Percentiles rank a stretch among this genome's conserved stretches.
These are phyloP conservation scores for Fusarium keratoplasticum DNA, from an alignment of 2,329 filamentous ascomycete species.

Conservation along the genomic window DNA sequence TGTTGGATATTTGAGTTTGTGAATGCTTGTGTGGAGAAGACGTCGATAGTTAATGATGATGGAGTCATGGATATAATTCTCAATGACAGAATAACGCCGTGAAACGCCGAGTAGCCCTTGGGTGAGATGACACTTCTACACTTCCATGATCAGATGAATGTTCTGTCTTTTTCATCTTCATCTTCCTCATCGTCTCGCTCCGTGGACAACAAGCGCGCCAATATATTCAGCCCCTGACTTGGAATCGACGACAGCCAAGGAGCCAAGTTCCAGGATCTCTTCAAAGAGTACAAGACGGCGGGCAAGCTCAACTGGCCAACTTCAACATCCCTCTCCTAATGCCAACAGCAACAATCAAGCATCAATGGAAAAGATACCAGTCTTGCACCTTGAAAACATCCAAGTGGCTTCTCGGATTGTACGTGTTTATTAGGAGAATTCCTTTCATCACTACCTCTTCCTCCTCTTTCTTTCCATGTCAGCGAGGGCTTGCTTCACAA, in stretches of 20 bases:
- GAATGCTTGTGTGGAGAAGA: background rate
- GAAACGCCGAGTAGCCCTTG: background rate
- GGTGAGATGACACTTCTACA: background rate
- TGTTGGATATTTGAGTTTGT: background rate
- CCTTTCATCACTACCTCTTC: slow-evolving; percentile 9
- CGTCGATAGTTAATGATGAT: background rate
- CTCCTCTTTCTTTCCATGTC: slow-evolving; percentile 52
- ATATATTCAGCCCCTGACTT: background rate
- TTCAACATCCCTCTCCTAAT: background rate
- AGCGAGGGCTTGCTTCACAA: slow-evolving; percentile 68
- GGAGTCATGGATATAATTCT: background rate
- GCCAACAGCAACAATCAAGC: background rate
- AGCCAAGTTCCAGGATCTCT: background rate
- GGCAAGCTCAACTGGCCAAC: background rate
- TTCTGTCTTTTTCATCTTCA: background rate
- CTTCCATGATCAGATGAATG: background rate
- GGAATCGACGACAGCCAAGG: background rate
- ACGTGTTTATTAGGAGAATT: slow-evolving; percentile 4
- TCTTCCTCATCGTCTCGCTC: background rate
- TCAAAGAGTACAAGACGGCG: background rate
- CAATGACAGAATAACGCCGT: background rate
- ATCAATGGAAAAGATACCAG: background rate
- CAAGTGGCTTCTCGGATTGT: background rate
- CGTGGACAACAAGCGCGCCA: background rate
- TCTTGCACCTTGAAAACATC: background rate